Base-by-base conservation (phyloP, 129 eudicot genomes). In the Escallonia rubra region DNA sequence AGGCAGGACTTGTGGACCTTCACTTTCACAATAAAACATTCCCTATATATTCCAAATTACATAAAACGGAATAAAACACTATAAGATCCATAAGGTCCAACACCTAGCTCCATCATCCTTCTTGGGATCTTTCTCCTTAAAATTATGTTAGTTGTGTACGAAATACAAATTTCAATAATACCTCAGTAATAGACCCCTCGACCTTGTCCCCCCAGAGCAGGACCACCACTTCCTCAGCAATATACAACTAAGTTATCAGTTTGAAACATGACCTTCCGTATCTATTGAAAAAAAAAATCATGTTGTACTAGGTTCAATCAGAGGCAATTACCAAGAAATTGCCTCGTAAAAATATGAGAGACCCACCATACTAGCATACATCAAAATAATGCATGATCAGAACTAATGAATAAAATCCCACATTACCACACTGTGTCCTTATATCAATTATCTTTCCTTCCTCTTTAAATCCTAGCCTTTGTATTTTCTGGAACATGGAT, bases 191-290 rank as follows among this genome's bases (percentile, higher is more conserved):
- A 49, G 16, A 56, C 56, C 47, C 40, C 59, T 50, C 46, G 7
- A 59, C 39, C 41, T 34, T 57, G 78, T 58, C 57, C 65, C 66
- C 72, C 66, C 10, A 58, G 40, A 58, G 61, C 67, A 73, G 78
- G 72, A 73, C 72, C 78, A 73, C 71, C 5, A 1, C 2, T 4
- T 15, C 40, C 39, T 11, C 10, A 46, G 4, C 65, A 45, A 44
- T 14, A 45, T 46, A 46, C 50, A 1, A 61, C 4, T 40, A 4
- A 34, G 2, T 42, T 41, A 15, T 61, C 11, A 59, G 3, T 39
- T 5, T 40, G 42, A 4, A 61, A 4, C 12, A 61, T 61, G 65
- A 61, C 41, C 7, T 7, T 41, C 65, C 34, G 34, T 23, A 23
- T 1, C 34, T 23, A 60, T 6, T 6, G 14, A 61, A 10, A 8